Evolutionary conservation across 495 filamentous ascomycete genomes (phyloP).

Genomic region (Xylaria longipes): DNA sequence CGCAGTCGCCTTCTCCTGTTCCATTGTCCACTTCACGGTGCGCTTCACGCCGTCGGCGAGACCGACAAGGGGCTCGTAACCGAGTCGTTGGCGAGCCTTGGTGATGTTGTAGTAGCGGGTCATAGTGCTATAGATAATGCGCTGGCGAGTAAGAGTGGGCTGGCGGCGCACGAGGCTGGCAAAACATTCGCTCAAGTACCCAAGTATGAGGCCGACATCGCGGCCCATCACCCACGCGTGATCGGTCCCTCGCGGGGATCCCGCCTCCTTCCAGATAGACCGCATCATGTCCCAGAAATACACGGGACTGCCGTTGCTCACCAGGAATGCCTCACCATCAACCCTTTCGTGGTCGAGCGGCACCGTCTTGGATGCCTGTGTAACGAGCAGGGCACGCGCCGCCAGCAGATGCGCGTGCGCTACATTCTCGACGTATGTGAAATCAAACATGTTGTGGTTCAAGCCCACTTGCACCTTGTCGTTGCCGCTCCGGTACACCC

Average conservation of each 20-base stretch:
- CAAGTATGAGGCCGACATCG: constrained; percentile 68
- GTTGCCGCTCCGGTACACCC: constrained; percentile 67
- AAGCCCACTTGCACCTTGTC: constrained; percentile 84
- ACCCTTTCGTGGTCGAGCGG: constrained; percentile 79
- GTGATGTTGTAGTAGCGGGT: constrained; percentile 82
- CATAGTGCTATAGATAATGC: constrained; percentile 80
- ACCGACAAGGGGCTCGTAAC: constrained; percentile 75
- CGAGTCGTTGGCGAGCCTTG: constrained; percentile 82
- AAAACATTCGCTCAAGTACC: constrained; percentile 71
- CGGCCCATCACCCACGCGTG: constrained; percentile 73
- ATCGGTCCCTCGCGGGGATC: constrained; percentile 65
- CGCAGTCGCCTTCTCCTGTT: constrained; percentile 50
- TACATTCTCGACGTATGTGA: constrained; percentile 80
- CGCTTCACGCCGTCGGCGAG: constrained; percentile 77
- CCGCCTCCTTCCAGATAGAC: constrained; percentile 76
- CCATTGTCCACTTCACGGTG: constrained; percentile 70
- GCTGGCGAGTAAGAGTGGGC: constrained; percentile 74
- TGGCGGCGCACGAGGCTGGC: constrained; percentile 72
- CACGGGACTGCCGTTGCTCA: constrained; percentile 89
- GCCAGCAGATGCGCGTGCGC: constrained; percentile 77
- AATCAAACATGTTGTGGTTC: constrained; percentile 89
- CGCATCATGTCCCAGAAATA: constrained; percentile 97
- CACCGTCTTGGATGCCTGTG: constrained; percentile 58
- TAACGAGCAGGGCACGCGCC: constrained; percentile 72
- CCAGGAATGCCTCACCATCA: constrained; percentile 93